Base-by-base conservation (phyloP, 2,329 filamentous ascomycete genomes). In the Hansfordia pulvinata region DNA sequence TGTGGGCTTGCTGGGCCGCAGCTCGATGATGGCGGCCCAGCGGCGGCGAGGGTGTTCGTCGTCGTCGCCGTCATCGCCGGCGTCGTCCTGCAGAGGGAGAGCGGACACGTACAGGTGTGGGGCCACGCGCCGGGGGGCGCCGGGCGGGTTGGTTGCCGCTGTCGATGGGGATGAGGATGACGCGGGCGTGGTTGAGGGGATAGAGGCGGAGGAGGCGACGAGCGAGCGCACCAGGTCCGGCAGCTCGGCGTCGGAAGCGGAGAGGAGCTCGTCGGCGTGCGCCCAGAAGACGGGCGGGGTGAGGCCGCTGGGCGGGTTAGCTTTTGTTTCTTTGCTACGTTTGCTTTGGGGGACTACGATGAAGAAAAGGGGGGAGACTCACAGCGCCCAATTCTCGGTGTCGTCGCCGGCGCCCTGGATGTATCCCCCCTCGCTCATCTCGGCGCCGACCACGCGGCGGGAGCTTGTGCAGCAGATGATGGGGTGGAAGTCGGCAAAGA, bases 381-480 rank as follows among this genome's bases (percentile, higher is more conserved):
- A 17, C 13, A 69, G 58, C 2, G 85, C 78, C 90, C 90, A 98
- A 39, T 82, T 83, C 58, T 98, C 90, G 9, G 80, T 83, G 48
- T 98, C 90, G 50, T 98, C 90, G 3, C 80, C 90, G 1, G 88
- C 88, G 26, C 90, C 90, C 53, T 96, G 90, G 32, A 98, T 78
- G 45, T 98, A 98, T 5, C 75, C 76, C 3, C 67, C 69, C 34
- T 78, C 74, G 16, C 70, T 70, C 38, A 69, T 60, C 46, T 88
- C 82, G 3, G 69, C 72, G 9, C 74, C 78, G 2, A 56, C 55
- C 1, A 85, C 74, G 10, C 78, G 65, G 17, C 75, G 67, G 2
- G 84, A 93, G 9, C 84, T 79, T 1, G 85, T 94, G 46, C 83
- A 90, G 43, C 90, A 81, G 13, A 96, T 67, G 3, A 96, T 57